Evolutionary conservation across 2,329 filamentous ascomycete species (phyloP), one percentile per base, ranked within the genome.

Genomic region (Phyllosticta paracitricarpa): DNA sequence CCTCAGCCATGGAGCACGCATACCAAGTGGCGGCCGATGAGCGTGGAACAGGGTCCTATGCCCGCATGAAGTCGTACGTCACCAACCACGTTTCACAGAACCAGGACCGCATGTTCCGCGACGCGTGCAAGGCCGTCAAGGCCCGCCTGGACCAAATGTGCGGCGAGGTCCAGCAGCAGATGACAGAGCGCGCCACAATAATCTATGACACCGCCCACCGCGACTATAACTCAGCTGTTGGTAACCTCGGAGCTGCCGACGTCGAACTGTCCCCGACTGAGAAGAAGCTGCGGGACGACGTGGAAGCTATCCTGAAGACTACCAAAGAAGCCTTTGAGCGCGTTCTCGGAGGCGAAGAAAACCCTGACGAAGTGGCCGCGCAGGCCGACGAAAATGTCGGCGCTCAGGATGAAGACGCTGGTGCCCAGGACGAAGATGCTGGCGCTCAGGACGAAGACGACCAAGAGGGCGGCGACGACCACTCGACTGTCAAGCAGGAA

Each of bases 401-500:
- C 9, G 33, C 33, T 33, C 7, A 1, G 14, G 33, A 40, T 10
- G 33, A 40, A 17, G 14, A 40, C 33, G 33, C 12, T 8, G 33
- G 33, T 40, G 33, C 33, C 33, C 12, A 40, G 14, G 33, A 17
- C 33, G 33, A 40, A 40, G 33, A 12, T 2, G 33, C 33, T 10
- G 4, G 10, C 33, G 33, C 8, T 4, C 8, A 40, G 4, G 91
- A 96, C 70, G 87, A 86, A 56, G 89, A 86, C 66, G 93, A 22
- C 19, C 19, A 22, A 22, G 19, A 22, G 19, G 19, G 19, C 19
- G 19, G 19, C 19, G 19, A 97, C 75, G 93, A 97, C 74, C 97
- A 97, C 76, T 90, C 89, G 58, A 91, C 87, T 51, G 83, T 97
- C 76, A 99, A 99, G 82, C 94, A 95, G 80, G 14, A 40, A 10